Conservation (phyloP, 2,329 filamentous ascomycete species). For the Didymella sp. region DNA sequence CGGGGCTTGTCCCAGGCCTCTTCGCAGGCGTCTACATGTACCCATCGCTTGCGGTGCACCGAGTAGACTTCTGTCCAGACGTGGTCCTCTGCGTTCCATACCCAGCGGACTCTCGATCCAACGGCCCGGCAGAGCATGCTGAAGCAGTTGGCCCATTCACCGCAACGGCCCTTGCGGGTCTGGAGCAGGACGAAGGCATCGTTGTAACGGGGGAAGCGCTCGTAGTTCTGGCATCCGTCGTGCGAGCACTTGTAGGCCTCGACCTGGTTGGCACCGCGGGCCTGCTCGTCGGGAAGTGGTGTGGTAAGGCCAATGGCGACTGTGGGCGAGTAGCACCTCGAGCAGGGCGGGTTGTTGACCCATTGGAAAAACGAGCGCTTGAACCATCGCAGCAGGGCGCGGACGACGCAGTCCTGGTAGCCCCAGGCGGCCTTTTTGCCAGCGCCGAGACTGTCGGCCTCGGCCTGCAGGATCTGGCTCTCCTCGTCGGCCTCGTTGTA, state of each 20-base stretch:
- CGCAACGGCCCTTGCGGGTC: slow-evolving; percentile 82
- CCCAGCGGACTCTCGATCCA: slow-evolving; percentile 90
- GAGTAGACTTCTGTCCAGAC: slow-evolving; percentile 99
- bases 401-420: slow-evolving; percentile 95
- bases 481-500: slow-evolving; percentile 96
- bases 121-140: slow-evolving; percentile 96
- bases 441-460: slow-evolving; percentile 85
- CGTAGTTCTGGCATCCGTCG: slow-evolving; percentile 74
- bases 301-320: slow-evolving; percentile 82
- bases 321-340: slow-evolving; percentile 81
- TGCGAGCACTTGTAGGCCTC: slow-evolving; percentile 90
- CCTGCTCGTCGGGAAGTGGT: slow-evolving; percentile 86
- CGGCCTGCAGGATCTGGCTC: slow-evolving; percentile 82
- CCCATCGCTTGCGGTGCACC: slow-evolving; percentile 89
- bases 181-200: slow-evolving; percentile 93
- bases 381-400: slow-evolving; percentile 93
- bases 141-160: slow-evolving; percentile 99
- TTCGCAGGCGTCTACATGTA: slow-evolving; percentile 96
- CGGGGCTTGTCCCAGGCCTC: slow-evolving; percentile 94
- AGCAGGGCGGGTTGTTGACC: slow-evolving; percentile 93
- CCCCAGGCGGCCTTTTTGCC: slow-evolving; percentile 87
- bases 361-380: slow-evolving; percentile 93
- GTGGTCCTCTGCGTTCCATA: slow-evolving; percentile 97
- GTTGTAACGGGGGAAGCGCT: slow-evolving; percentile 92
- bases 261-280: slow-evolving; percentile 83